These are phyloP conservation scores for Ustilago curta DNA, from an alignment of 1,284 basidiomycete species.

Conservation along the genomic window DNA sequence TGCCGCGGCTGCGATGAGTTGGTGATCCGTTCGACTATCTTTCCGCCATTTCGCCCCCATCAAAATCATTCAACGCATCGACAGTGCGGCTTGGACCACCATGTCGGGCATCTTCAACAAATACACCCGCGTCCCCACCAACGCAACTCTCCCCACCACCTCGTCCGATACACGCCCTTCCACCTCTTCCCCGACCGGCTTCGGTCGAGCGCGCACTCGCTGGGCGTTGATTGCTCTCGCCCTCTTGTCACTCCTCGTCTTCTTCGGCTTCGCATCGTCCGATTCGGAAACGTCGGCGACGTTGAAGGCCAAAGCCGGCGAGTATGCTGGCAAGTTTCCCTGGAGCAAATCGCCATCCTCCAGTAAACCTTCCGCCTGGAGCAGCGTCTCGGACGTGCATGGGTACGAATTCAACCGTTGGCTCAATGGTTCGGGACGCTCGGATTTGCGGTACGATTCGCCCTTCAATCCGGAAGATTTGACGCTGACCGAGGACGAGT, in stretches of 20 bases:
- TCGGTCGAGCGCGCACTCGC: slow-evolving; percentile 51
- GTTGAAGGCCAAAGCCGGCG: slow-evolving; percentile 42
- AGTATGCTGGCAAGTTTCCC: slow-evolving; percentile 33
- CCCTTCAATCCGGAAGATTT: slow-evolving; percentile 64
- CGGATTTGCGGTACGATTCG: slow-evolving; percentile 48
- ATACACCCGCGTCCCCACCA: slow-evolving; percentile 43
- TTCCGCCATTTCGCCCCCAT: too few species aligned
- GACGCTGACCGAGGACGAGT: slow-evolving; percentile 63
- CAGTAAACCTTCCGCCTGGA: background rate
- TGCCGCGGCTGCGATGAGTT: background rate
- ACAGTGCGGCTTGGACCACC: background rate
- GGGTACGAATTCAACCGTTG: slow-evolving; percentile 46
- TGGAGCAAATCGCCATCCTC: slow-evolving; percentile 7
- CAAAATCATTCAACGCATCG: background rate
- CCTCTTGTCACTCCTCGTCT: slow-evolving; percentile 31
- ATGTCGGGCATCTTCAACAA: slow-evolving; percentile 37
- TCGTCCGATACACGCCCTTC: slow-evolving; percentile 21
- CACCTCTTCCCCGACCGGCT: slow-evolving; percentile 9
- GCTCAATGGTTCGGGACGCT: slow-evolving; percentile 46
- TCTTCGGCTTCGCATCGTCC: slow-evolving; percentile 37
- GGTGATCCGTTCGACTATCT: background rate
- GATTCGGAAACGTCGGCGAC: slow-evolving; percentile 11
- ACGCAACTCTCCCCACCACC: slow-evolving; percentile 19
- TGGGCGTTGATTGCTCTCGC: slow-evolving; percentile 45
- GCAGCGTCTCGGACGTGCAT: slow-evolving; percentile 11